Base-by-base conservation (phyloP, 179 eudicot species). In the Beta macrorhiza region DNA sequence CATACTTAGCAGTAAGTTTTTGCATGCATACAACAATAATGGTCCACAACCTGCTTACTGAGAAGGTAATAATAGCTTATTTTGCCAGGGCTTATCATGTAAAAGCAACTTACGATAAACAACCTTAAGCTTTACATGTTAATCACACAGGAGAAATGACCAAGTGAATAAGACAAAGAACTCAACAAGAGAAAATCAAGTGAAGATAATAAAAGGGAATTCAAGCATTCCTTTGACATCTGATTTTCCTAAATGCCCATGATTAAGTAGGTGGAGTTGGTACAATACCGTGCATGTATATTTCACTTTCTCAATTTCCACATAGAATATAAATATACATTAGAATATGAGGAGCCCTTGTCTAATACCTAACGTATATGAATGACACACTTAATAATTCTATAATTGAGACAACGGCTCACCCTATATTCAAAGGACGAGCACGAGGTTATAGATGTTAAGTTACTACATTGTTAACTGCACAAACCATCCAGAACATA, bases 1-100 rank as follows among this genome's bases (percentile, higher is more conserved):
- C 20, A 49, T 32, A 59, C 2, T 49, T 56, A 69, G 55, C 44
- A 57, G 22, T 37, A 88, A 44, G 51, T 67, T 67, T 77, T 63
- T 67, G 62, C 65, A 42, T n/a, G 70, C 67, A 57, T 45, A 14
- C 57, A 81, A 65, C 32, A 63, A 1, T 61, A 64, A 62, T 52
- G 13, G 14, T 65, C 16, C 25, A 55, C 52, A 14, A 37, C 17
- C 19, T 1, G 11, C 13, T 64, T 37, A 52, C 0, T 51, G 42
- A 69, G 29, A 45, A 67, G 5, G 29, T 72, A 49, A 29, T 20
- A 22, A 44, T 15, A 71, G 57, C 59, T 42, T 25, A n/a, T 29
- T 29, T 69, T 77, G 16, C 42, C 14, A 20, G 29, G 29, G 32
- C 25, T 9, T 20, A n/a, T 61, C 32, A 19, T 61, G n/a, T 61